Evolutionary conservation across 148 eudicot species (phyloP), one percentile per base, ranked within the genome.

Genomic region (Polygonum aviculare): DNA sequence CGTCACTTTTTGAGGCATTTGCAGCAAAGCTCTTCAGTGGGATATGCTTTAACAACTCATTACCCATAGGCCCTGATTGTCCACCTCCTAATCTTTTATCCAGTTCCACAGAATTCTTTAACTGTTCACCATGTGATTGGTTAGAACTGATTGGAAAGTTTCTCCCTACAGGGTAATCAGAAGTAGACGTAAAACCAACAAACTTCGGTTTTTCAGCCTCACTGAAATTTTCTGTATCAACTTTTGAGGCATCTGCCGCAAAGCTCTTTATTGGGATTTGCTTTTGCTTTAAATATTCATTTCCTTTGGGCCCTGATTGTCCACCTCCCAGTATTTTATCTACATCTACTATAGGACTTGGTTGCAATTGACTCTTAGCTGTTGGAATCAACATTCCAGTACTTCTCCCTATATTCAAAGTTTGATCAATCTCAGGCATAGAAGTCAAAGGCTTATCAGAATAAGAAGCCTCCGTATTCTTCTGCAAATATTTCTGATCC

Each of bases 231-330:
- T 51, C 71, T n/a, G 52, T 60, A n/a, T 50, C 40, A 77, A 67
- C 41, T 55, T 60, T 74, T 76, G 80, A 40, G 75, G 51, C 74
- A 57, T 59, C 77, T 22, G 41, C 76, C 0, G 69, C 65, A 50
- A 79, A 81, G 67, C 78, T 81, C 75, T 65, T 84, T 5, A 75
- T 33, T 45, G 80, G 18, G 41, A 74, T 62, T 74, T 79, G 74
- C 38, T 72, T 82, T 38, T 79, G 74, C 38, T 72, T 82, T 38
- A 75, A 74, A n/a, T 19, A 74, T 72, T 74, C 83, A 74, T 78
- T 74, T 49, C 22, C 78, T 45, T 75, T 31, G 73, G 55, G 49
- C 54, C 26, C 55, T 62, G 82, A 76, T 65, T 50, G 69, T 73
- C 60, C 79, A 44, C 33, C 75, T 54, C 74, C 76, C 33, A 72